Base-by-base conservation (phyloP, 495 filamentous ascomycete genomes). In the Penicillium ochrochloron region DNA sequence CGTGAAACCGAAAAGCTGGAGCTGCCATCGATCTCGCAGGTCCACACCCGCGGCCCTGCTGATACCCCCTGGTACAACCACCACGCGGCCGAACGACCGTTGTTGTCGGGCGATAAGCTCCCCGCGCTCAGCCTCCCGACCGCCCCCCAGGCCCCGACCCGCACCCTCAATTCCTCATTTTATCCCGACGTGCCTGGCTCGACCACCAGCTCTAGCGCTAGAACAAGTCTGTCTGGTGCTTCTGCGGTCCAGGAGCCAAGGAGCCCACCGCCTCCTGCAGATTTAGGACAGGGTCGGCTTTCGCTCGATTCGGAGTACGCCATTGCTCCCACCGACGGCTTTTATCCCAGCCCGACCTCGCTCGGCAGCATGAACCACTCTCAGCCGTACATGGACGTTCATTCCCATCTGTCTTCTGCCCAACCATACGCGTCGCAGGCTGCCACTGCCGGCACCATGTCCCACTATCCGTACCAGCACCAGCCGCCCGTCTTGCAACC, bases 1-100 rank as follows among this genome's bases (percentile, higher is more conserved):
- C 63, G 74, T 74, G 85, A 86, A 81, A 92, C 89, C 93, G 93
- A 86, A 91, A 97, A 96, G 85, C 94, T 97, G 94, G 94, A 96
- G 93, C 90, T 95, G 81, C 92, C 94, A 78, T 90, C 92, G 84
- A 90, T 94, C 72, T 90, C 92, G 75, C 91, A 93, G 85, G 87
- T 92, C 85, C 91, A 92, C 78, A 88, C 89, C 87, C 90, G 93
- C 89, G 92, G 90, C 84, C 85, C 88, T 81, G 84, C 85, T 78
- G 91, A 96, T 80, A 85, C 86, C 61, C 80, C 88, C 76, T 93
- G 87, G 81, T 92, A 90, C 81, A 89, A 89, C 81, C 83, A 83
- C 76, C 86, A 91, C 79, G 88, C 86, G 72, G 79, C 84, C 42
- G 85, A 89, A 79, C 84, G 90, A 71, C 84, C 89, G 66, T 76